Evolutionary conservation across 2,329 filamentous ascomycete species (phyloP).

Genomic region (Fusarium sambucinum): DNA sequence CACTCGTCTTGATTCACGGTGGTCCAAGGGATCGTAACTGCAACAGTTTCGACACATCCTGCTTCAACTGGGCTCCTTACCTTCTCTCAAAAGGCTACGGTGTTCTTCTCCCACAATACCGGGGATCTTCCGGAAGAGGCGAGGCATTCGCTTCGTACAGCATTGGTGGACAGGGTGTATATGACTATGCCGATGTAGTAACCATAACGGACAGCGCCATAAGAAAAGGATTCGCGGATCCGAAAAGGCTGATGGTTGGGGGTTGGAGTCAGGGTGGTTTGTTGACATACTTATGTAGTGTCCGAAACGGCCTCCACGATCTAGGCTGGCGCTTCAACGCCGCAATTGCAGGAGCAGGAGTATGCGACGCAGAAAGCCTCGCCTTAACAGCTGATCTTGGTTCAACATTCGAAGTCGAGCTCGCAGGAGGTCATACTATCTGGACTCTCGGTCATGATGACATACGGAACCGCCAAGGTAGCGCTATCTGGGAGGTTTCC

Average conservation of each 20-base stretch:
- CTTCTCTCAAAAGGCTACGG: constrained; percentile 54
- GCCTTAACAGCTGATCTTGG: constrained; percentile 47
- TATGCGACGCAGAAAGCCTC: constrained; percentile 54
- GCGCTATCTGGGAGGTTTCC: constrained; percentile 30
- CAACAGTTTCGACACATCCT: constrained; percentile 46
- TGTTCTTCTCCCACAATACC: constrained; percentile 55
- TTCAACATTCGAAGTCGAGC: constrained; percentile 27
- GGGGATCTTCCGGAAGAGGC: constrained; percentile 52
- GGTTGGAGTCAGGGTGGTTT: constrained; percentile 57
- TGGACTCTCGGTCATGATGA: constrained; percentile 26
- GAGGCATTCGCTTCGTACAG: constrained; percentile 51
- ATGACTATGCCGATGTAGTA: constrained; percentile 55
- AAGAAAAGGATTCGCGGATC: constrained; percentile 49
- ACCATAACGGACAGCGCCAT: constrained; percentile 52
- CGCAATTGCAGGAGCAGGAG: constrained; percentile 53
- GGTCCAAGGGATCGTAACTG: constrained; percentile 24
- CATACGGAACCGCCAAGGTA: constrained; percentile 26
- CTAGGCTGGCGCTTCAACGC: constrained; percentile 54
- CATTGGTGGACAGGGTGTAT: constrained; percentile 48
- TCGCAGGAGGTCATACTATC: constrained; percentile 7
- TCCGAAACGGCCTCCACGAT: constrained; percentile 52
- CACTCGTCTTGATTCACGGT: constrained; percentile 30
- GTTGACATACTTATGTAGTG: constrained; percentile 53
- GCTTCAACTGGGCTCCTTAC: constrained; percentile 48
- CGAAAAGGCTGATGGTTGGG: constrained; percentile 50